These are phyloP conservation scores for Mitragyna speciosa DNA, from an alignment of 257 asterid species.

Conservation along the genomic window DNA sequence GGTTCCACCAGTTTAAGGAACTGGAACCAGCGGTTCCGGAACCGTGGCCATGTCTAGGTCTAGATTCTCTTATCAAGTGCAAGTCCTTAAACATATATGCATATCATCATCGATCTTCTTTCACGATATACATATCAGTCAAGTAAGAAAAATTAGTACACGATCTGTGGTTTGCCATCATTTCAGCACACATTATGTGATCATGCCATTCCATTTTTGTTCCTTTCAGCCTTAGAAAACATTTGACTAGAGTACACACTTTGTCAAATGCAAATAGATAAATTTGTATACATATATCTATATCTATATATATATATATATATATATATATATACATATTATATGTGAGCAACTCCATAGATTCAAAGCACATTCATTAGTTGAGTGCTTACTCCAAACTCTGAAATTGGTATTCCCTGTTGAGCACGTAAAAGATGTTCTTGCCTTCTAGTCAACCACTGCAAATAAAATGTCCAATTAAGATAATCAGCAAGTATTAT, in stretches of 20 bases:
- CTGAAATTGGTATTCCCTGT: slow-evolving; percentile 96
- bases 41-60: too few species aligned
- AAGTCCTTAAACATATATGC: too few species aligned
- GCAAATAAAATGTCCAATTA: slow-evolving; percentile 26
- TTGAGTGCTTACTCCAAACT: slow-evolving; percentile 69
- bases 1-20: too few species aligned
- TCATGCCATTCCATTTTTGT: background rate
- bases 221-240: background rate
- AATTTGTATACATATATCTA: too few species aligned
- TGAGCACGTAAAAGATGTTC: slow-evolving; percentile 85
- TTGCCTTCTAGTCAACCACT: slow-evolving; percentile 92
- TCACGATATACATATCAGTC: background rate
- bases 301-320: too few species aligned
- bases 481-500: background rate
- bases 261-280: too few species aligned
- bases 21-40: too few species aligned
- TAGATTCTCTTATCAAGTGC: too few species aligned
- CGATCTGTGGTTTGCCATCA: background rate
- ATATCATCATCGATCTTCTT: too few species aligned
- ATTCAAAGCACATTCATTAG: background rate
- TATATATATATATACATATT: too few species aligned
- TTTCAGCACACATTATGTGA: background rate
- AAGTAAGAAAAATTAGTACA: background rate
- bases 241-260: too few species aligned
- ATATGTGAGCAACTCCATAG: background rate